A percentile compares a stretch with the other conserved stretches of the same genome.
These are phyloP conservation scores for Oxyria digyna DNA, from an alignment of 148 eudicot species.

Conservation along the genomic window DNA sequence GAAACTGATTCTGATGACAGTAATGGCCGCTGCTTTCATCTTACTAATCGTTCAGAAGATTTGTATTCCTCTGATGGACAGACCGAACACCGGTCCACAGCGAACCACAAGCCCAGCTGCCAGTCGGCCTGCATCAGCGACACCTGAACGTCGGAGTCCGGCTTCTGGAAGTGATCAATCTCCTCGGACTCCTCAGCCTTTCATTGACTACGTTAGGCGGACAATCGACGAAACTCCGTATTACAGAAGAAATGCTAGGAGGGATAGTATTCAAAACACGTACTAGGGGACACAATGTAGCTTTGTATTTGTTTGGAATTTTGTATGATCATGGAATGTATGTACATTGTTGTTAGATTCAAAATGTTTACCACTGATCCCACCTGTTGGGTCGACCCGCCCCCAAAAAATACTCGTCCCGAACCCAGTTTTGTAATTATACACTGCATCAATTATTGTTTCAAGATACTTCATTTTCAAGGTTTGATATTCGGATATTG, in stretches of 20 bases:
- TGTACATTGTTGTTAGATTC: no score
- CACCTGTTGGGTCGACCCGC: no score
- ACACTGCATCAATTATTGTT: no score
- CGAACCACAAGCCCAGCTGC: slow-evolving; percentile 15
- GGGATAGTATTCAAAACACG: slow-evolving; percentile 59
- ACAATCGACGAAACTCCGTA: slow-evolving; percentile 88
- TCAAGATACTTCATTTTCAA: no score
- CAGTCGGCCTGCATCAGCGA: slow-evolving; percentile 22
- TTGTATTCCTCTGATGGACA: slow-evolving; percentile 11
- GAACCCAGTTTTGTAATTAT: no score
- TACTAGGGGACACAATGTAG: slow-evolving; percentile 22
- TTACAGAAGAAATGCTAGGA: slow-evolving; percentile 52
- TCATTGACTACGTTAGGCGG: slow-evolving; percentile 67
- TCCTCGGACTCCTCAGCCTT: slow-evolving; percentile 73
- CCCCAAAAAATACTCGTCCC: no score
- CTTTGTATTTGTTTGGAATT: no score
- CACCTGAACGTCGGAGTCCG: slow-evolving; percentile 34
- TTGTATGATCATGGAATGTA: no score
- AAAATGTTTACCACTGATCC: no score
- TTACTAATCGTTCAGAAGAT: neutral
- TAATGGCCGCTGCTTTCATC: neutral
- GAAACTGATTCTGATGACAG: neutral
- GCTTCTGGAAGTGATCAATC: slow-evolving; percentile 27
- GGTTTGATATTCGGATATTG: no score
- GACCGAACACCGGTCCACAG: slow-evolving; percentile 15